These are phyloP conservation scores for Diaporthe sp. DNA, from an alignment of 2,329 filamentous ascomycete species.

Conservation along the genomic window DNA sequence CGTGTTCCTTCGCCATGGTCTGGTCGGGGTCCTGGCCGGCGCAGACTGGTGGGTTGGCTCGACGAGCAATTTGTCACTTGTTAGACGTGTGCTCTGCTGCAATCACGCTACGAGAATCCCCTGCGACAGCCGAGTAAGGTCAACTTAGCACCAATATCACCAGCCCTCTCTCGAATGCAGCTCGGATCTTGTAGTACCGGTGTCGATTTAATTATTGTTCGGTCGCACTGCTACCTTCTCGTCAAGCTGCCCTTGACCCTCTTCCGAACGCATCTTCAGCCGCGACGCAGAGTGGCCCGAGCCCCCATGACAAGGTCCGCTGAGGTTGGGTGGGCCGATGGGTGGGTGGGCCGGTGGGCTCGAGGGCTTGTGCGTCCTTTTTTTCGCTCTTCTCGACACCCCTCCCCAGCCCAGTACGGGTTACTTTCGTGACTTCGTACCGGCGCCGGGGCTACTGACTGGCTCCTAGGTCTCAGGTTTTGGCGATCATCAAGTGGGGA, in stretches of 20 bases:
- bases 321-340: constrained; percentile 10
- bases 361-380: constrained; percentile 38
- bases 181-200: constrained; percentile 21
- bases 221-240: constrained; percentile 15
- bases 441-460: constrained; percentile 33
- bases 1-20: constrained; percentile 18
- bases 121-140: background rate
- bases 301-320: constrained; percentile 21
- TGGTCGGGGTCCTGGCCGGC: constrained; percentile 21
- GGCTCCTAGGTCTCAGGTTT: constrained; percentile 36
- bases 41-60: constrained; percentile 31
- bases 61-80: constrained; percentile 13
- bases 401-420: constrained; percentile 21
- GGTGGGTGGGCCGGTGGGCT: constrained; percentile 13
- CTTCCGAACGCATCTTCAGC: constrained; percentile 1
- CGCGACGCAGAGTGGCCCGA: constrained; percentile 29
- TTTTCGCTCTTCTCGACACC: constrained; percentile 30
- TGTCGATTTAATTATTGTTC: constrained; percentile 26
- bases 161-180: background rate
- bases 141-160: background rate
- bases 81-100: background rate
- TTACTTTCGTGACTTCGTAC: constrained; percentile 21
- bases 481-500: constrained; percentile 37
- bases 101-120: background rate
- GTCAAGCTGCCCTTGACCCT: constrained; percentile 10